These are phyloP conservation scores for Bothia castanella DNA, from an alignment of 1,284 basidiomycete species.

Conservation along the genomic window DNA sequence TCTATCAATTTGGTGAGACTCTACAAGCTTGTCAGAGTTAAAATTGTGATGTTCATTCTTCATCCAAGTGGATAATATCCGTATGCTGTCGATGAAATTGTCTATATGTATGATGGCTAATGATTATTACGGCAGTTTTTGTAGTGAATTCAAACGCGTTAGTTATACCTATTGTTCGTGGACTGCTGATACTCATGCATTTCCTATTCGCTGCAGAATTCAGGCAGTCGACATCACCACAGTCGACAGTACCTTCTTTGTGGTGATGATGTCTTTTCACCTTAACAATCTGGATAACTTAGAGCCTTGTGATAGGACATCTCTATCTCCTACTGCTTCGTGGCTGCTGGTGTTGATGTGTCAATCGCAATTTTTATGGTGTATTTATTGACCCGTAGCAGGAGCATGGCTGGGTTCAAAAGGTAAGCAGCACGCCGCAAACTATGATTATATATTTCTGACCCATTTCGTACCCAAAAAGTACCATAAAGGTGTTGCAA, in stretches of 20 bases:
- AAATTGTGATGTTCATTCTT: background rate
- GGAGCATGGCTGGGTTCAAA: no score
- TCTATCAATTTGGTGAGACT: slow-evolving; percentile 15
- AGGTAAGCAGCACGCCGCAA: no score
- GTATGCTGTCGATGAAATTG: background rate
- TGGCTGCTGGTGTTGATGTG: slow-evolving; percentile 1
- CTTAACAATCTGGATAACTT: background rate
- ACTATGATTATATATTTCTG: no score
- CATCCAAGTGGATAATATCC: background rate
- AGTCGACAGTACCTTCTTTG: background rate
- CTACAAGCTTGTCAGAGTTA: accelerated
- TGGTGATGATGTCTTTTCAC: slow-evolving; percentile 7
- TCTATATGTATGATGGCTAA: background rate
- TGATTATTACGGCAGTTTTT: background rate
- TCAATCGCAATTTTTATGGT: no score
- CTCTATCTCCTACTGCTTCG: background rate
- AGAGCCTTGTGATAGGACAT: background rate
- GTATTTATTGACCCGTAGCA: no score
- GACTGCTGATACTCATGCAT: no score
- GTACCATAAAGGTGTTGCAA: no score
- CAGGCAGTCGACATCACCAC: background rate
- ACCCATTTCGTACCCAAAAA: no score
- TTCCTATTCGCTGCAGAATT: no score
- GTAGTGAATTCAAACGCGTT: background rate
- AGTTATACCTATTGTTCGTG: no score